Percentiles rank a stretch among this genome's conserved stretches.
These are phyloP conservation scores for Hypsizygus ulmarius DNA, from an alignment of 1,284 basidiomycete species.

Conservation along the genomic window DNA sequence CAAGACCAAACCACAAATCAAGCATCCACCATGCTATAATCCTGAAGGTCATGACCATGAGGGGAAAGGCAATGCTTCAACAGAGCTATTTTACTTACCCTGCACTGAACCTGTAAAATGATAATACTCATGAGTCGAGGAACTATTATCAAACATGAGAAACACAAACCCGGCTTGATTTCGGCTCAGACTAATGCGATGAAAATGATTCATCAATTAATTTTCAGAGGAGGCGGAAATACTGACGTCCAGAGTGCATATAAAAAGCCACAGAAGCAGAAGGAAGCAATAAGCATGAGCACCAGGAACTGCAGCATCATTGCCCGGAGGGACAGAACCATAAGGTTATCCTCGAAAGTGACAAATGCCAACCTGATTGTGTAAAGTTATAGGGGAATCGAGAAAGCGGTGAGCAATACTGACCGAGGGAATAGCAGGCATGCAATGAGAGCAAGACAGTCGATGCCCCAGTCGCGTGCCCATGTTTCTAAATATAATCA, in stretches of 20 bases:
- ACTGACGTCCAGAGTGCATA: slow-evolving; percentile 89
- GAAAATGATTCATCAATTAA: not conserved
- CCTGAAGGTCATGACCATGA: slow-evolving; percentile 30
- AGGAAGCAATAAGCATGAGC: slow-evolving; percentile 85
- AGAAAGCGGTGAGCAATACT: slow-evolving; percentile 12
- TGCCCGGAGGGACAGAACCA: slow-evolving; percentile 75
- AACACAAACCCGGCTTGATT: slow-evolving; percentile 50
- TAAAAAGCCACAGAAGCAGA: slow-evolving; percentile 87
- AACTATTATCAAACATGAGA: not conserved
- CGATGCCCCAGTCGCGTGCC: slow-evolving; percentile 65
- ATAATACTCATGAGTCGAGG: not conserved
- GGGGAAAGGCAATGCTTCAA: not conserved
- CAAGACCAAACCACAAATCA: slow-evolving; percentile 86
- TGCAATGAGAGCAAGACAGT: slow-evolving; percentile 76
- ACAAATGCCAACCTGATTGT: slow-evolving; percentile 74
- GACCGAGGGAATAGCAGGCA: slow-evolving; percentile 85
- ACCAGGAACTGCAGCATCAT: slow-evolving; percentile 78
- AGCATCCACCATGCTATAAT: slow-evolving; percentile 91
- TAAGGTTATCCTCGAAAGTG: slow-evolving; percentile 82
- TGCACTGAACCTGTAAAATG: slow-evolving; percentile 38
- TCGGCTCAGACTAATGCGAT: slow-evolving; percentile 49
- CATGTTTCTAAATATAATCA: slow-evolving; percentile 43
- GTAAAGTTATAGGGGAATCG: slow-evolving; percentile 1
- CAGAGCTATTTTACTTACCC: slow-evolving; percentile 32
- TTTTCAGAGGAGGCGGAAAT: not conserved